A percentile compares a stretch with the other conserved stretches of the same genome.
These are phyloP conservation scores for Penicillium thymicola DNA, from an alignment of 2,329 filamentous ascomycete species.

Conservation along the genomic window DNA sequence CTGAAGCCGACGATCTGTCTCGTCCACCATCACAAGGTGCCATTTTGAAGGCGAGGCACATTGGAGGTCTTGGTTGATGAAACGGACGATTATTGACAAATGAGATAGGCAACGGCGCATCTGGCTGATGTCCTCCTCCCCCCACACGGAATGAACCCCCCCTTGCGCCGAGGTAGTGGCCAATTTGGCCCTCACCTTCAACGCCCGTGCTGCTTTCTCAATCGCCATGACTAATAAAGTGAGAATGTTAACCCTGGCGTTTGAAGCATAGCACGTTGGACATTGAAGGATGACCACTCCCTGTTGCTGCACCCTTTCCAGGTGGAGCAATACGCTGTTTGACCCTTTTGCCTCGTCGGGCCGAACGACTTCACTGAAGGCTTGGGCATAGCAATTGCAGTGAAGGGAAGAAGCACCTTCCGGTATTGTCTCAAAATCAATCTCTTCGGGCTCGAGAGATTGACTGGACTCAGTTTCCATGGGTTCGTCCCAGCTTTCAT, in stretches of 20 bases:
- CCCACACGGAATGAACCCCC: conserved; percentile 21
- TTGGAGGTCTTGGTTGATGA: conserved; percentile 19
- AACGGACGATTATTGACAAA: conserved; percentile 26
- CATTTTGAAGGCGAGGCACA: conserved; percentile 16
- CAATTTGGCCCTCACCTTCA: conserved; percentile 22
- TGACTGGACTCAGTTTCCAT: background rate
- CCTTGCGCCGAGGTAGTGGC: conserved; percentile 15
- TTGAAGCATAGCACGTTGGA: conserved; percentile 22
- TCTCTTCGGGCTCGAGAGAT: background rate
- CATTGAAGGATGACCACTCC: conserved; percentile 32
- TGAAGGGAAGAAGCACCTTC: background rate
- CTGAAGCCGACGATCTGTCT: conserved; percentile 31
- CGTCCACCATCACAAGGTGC: conserved; percentile 30
- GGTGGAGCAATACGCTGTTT: conserved; percentile 19
- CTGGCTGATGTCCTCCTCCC: conserved; percentile 11
- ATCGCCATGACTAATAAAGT: conserved; percentile 32
- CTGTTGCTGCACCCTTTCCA: conserved; percentile 28
- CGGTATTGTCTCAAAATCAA: background rate
- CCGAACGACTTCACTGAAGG: background rate
- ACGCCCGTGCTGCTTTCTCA: conserved; percentile 26
- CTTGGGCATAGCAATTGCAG: conserved; percentile 1
- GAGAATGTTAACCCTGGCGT: conserved; percentile 25
- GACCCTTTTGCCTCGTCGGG: background rate
- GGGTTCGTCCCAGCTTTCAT: background rate
- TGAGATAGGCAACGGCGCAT: conserved; percentile 28